Conservation (phyloP, 345 rosid species). For the Nephelium lappaceum region DNA sequence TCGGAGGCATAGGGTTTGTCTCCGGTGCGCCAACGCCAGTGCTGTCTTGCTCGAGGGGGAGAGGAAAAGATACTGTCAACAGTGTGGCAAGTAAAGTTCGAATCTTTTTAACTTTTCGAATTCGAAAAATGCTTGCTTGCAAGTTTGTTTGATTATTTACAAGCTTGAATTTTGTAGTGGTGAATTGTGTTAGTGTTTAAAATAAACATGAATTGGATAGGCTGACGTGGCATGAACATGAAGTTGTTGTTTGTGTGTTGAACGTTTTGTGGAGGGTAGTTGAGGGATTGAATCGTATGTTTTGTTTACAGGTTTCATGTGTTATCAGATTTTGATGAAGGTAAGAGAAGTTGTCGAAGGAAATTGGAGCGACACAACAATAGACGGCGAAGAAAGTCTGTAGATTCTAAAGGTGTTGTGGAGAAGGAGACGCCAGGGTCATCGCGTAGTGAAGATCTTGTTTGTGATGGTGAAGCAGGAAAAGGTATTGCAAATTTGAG, state of each 20-base stretch:
- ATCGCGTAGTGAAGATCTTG: slow-evolving; percentile 42
- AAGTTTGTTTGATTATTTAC: not conserved
- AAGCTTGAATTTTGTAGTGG: not conserved
- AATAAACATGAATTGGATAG: not conserved
- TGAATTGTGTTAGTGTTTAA: not conserved
- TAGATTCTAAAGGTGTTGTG: slow-evolving; percentile 38
- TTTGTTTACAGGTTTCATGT: slow-evolving; percentile 69
- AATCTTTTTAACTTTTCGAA: not conserved
- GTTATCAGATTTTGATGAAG: slow-evolving; percentile 88
- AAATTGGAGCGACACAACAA: slow-evolving; percentile 93
- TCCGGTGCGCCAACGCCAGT: slow-evolving; percentile 73
- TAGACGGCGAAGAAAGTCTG: slow-evolving; percentile 72
- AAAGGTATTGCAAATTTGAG: slow-evolving; percentile 49
- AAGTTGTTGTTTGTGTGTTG: not conserved
- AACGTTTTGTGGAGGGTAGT: not conserved
- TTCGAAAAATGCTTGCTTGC: not conserved
- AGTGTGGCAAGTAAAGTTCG: slow-evolving; percentile 88
- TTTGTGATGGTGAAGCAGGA: slow-evolving; percentile 59
- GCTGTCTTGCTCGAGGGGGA: slow-evolving; percentile 67
- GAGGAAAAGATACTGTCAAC: slow-evolving; percentile 92
- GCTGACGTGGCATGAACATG: not conserved
- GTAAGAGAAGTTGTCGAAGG: slow-evolving; percentile 88
- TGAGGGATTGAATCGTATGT: not conserved
- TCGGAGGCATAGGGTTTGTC: slow-evolving; percentile 83
- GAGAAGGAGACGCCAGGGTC: slow-evolving; percentile 45